Conservation (phyloP, 2,329 filamentous ascomycete genomes). For the Pyrenochaeta sp. region DNA sequence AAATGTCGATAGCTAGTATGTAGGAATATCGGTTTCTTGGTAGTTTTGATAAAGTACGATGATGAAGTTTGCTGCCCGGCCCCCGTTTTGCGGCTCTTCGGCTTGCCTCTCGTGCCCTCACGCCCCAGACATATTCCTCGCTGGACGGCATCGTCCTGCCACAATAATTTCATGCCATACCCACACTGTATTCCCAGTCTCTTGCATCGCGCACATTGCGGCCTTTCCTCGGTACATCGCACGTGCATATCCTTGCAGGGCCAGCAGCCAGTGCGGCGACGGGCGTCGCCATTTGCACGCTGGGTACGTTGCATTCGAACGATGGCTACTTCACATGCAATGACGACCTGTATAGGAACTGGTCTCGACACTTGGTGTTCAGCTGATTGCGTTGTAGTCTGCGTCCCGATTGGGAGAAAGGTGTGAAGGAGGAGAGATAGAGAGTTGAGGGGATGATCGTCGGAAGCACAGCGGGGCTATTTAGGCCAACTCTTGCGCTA, state of each 20-base stretch:
- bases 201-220: conserved; percentile 38
- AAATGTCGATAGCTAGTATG: background rate
- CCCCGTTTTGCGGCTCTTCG: background rate
- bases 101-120: conserved; percentile 8
- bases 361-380: background rate
- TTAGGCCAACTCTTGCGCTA: too few relatives aligned
- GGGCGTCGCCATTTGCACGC: background rate
- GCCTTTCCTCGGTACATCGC: conserved; percentile 42
- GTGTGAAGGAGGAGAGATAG: background rate
- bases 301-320: background rate
- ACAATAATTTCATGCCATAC: conserved; percentile 35
- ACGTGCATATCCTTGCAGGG: conserved; percentile 39
- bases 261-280: conserved; percentile 15
- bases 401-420: background rate
- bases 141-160: conserved; percentile 43
- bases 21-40: background rate
- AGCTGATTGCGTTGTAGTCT: background rate
- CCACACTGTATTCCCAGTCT: conserved; percentile 33
- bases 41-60: background rate
- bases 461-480: background rate
- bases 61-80: background rate
- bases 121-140: conserved; percentile 20
- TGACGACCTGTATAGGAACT: too few relatives aligned
- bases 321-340: background rate
- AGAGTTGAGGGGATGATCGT: background rate